Evolutionary conservation across 148 eudicot species (phyloP).

Genomic region (Cornus kousa): DNA sequence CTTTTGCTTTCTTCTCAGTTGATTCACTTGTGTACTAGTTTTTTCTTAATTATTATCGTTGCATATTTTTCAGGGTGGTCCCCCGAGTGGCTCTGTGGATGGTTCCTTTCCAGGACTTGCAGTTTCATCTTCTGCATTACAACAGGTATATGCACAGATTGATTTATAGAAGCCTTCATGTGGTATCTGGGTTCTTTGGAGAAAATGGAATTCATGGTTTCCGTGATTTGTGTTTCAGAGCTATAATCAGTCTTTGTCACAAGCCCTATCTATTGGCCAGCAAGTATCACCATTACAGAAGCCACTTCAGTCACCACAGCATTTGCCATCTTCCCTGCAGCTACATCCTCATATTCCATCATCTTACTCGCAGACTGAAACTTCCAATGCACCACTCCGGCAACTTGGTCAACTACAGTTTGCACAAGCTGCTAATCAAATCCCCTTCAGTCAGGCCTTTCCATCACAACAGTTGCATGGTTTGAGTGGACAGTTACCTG

Average conservation of each 20-base stretch:
- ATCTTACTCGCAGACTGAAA: constrained; percentile 41
- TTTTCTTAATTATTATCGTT: not conserved
- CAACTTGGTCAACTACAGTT: constrained; percentile 46
- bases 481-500: constrained; percentile 35
- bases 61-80: constrained; percentile 39
- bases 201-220: not conserved
- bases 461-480: constrained; percentile 43
- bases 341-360: constrained; percentile 36
- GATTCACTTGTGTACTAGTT: too few relatives aligned
- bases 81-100: constrained; percentile 45
- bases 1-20: too few relatives aligned
- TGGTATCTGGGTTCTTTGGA: not conserved
- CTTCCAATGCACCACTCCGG: constrained; percentile 33
- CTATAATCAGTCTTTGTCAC: constrained; percentile 43
- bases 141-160: constrained; percentile 34
- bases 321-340: constrained; percentile 48
- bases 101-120: constrained; percentile 38
- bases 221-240: constrained; percentile 21
- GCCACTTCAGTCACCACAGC: constrained; percentile 59
- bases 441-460: constrained; percentile 45
- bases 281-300: constrained; percentile 55
- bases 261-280: constrained; percentile 36
- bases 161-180: constrained; percentile 1
- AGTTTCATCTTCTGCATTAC: constrained; percentile 41
- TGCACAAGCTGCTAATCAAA: constrained; percentile 37